These are phyloP conservation scores for Ophiostoma angusticollis DNA, from an alignment of 2,329 filamentous ascomycete species.

Conservation along the genomic window DNA sequence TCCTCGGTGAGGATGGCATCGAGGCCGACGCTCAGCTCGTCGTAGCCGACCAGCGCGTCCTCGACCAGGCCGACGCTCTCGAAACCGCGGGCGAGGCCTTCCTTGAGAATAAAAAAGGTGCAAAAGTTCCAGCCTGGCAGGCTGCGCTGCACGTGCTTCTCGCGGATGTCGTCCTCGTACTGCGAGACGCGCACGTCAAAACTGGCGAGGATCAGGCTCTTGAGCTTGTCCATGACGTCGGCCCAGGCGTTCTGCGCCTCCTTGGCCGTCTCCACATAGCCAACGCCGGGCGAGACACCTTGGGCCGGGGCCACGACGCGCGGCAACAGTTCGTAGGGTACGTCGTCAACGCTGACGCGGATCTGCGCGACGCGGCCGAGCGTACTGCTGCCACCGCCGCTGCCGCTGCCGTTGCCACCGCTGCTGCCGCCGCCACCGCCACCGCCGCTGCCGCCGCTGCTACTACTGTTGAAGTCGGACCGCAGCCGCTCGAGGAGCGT, in stretches of 20 bases:
- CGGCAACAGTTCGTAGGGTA: conserved; percentile 51
- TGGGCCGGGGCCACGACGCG: conserved; percentile 51
- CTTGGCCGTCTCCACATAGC: conserved; percentile 56
- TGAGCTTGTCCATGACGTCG: conserved; percentile 76
- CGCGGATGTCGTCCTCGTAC: conserved; percentile 94
- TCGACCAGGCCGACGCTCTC: conserved; percentile 94
- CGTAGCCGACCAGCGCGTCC: conserved; percentile 87
- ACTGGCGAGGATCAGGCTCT: conserved; percentile 71
- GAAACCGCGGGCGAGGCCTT: conserved; percentile 83
- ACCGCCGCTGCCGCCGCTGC: no score
- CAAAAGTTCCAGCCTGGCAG: conserved; percentile 98
- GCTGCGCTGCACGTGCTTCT: conserved; percentile 75
- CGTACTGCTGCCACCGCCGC: conserved; percentile 62
- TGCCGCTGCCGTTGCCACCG: no score
- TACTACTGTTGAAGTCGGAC: conserved; percentile 72
- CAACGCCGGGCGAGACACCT: conserved; percentile 23
- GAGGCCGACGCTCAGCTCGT: conserved; percentile 79
- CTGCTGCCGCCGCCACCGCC: no score
- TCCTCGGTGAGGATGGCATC: conserved; percentile 74
- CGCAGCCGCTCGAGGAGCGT: conserved; percentile 78
- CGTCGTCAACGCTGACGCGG: conserved; percentile 58
- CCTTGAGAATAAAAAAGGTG: conserved; percentile 96
- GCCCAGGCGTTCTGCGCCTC: conserved; percentile 74
- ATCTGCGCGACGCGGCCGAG: conserved; percentile 77
- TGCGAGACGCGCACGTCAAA: conserved; percentile 86